Evolutionary conservation across 257 asterid genomes (phyloP).

Genomic region (Nicotiana attenuata): DNA sequence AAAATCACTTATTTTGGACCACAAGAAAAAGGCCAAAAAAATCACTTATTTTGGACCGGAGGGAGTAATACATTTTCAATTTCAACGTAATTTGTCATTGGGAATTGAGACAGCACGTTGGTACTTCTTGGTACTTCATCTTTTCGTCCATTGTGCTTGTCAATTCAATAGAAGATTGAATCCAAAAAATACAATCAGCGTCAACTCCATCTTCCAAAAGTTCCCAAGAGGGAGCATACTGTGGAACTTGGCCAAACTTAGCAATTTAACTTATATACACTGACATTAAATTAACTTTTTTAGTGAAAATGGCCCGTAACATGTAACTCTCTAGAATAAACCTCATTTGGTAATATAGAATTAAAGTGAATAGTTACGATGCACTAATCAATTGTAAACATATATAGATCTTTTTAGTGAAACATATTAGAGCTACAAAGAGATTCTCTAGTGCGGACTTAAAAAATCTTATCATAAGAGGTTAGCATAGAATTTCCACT

Average conservation of each 20-base stretch:
- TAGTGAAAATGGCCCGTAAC: too few species aligned
- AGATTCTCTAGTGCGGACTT: not conserved
- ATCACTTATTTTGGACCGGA: too few species aligned
- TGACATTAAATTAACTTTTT: too few species aligned
- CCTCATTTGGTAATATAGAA: too few species aligned
- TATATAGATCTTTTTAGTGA: too few species aligned
- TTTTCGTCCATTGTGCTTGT: not conserved
- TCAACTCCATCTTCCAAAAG: not conserved
- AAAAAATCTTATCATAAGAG: not conserved
- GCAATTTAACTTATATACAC: too few species aligned
- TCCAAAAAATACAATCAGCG: not conserved
- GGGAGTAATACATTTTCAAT: too few species aligned
- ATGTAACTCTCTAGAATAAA: too few species aligned
- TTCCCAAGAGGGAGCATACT: not conserved
- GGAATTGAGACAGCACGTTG: not conserved
- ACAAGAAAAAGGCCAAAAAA: too few species aligned
- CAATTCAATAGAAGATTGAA: not conserved
- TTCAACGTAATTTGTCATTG: not conserved
- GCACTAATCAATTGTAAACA: too few species aligned
- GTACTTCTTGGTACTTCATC: not conserved
- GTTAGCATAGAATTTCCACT: not conserved
- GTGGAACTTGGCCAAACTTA: not conserved
- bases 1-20: too few species aligned
- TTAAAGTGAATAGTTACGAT: too few species aligned
- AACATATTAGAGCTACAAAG: not conserved